phyloP scores from a whole-genome alignment of 169 alveolate genomes.

The Cryptosporidium andersoni region DNA sequence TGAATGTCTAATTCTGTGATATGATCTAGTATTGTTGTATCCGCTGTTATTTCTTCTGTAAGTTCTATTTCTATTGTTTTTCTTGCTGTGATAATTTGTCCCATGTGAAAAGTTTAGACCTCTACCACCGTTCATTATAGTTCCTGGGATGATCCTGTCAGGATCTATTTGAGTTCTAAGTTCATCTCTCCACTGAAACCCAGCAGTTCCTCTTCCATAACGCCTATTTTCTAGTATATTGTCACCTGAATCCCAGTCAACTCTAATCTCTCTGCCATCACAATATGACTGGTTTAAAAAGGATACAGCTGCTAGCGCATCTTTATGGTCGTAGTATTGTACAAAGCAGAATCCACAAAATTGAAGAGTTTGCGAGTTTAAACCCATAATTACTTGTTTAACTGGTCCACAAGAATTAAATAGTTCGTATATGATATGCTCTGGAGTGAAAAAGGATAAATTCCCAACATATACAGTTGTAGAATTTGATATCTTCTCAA shows the following conservation, averaged over 20 bases:
- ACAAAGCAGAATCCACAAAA: constrained; percentile 94
- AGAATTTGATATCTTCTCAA: constrained; percentile 80
- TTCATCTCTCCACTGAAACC: constrained; percentile 73
- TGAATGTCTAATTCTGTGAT: no score
- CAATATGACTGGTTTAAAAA: constrained; percentile 72
- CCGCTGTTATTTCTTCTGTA: neutral
- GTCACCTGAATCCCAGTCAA: constrained; percentile 78
- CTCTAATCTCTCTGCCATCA: constrained; percentile 79
- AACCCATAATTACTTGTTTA: constrained; percentile 89
- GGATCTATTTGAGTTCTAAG: constrained; percentile 39
- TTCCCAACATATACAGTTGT: constrained; percentile 92
- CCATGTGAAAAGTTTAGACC: neutral
- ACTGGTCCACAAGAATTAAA: constrained; percentile 87
- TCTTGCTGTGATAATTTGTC: constrained; percentile 12
- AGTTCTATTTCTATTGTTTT: neutral
- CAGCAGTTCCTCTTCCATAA: constrained; percentile 75
- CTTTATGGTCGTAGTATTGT: constrained; percentile 82
- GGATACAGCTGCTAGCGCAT: constrained; percentile 79
- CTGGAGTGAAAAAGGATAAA: constrained; percentile 87
- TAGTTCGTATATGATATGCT: constrained; percentile 85
- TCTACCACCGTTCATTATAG: neutral
- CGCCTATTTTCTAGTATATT: constrained; percentile 75
- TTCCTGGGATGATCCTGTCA: constrained; percentile 47
- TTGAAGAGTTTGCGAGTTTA: constrained; percentile 81
- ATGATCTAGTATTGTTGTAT: neutral